A percentile compares a stretch with the other conserved stretches of the same genome.
These are phyloP conservation scores for Beauveria scarabaeidicola DNA, from an alignment of 2,329 filamentous ascomycete genomes.

Conservation along the genomic window DNA sequence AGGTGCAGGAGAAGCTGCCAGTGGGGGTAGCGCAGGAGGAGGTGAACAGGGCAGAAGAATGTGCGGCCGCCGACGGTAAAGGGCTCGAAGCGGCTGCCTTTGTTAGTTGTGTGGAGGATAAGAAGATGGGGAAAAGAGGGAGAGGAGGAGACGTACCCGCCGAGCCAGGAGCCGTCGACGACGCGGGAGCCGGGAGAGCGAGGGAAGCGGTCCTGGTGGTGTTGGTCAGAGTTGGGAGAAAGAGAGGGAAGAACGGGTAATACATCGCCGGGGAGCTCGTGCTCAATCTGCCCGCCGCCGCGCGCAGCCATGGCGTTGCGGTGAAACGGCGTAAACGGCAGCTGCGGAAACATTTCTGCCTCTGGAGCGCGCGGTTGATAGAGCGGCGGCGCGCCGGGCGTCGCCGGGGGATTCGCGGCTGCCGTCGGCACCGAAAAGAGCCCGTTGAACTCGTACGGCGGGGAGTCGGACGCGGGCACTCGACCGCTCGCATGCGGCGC, in stretches of 20 bases:
- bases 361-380: neutral
- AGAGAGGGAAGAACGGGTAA: neutral
- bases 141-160: neutral
- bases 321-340: slow-evolving; percentile 6
- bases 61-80: slow-evolving; percentile 10
- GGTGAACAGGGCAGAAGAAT: slow-evolving; percentile 8
- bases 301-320: neutral
- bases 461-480: neutral
- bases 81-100: slow-evolving; percentile 1
- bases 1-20: slow-evolving; percentile 9
- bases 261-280: slow-evolving; percentile 9
- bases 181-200: neutral
- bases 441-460: neutral
- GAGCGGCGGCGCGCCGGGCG: neutral
- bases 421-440: neutral
- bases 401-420: neutral
- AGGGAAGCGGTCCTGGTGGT: slow-evolving; percentile 3
- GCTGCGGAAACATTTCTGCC: neutral
- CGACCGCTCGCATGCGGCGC: neutral
- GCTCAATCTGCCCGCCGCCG: neutral
- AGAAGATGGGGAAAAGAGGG: neutral
- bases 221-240: neutral
- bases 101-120: neutral
- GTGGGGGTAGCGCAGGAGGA: slow-evolving; percentile 7
- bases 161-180: slow-evolving; percentile 8